Evolutionary conservation across 805 yeast species (phyloP), one percentile per base, ranked within the genome.

Genomic region (Yamadazyma phyllophila): DNA sequence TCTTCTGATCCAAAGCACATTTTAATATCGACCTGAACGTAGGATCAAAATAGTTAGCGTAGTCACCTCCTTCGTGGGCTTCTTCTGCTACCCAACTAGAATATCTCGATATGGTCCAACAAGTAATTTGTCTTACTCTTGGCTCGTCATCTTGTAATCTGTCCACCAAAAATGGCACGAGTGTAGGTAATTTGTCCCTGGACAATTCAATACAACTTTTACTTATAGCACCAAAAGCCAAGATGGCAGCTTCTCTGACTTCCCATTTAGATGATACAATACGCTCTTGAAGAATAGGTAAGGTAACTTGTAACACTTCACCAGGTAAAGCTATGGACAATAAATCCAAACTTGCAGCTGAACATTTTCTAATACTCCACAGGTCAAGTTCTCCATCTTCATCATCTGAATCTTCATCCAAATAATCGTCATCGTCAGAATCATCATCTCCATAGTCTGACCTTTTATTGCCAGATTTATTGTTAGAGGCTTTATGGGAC

Each of bases 171-270:
- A 83, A 90, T 31, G 96, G 96, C 29, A 92, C 82, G 39, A 94
- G 69, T 26, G 82, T 78, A 2, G 97, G 96, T 34, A 94, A 69
- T 55, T 86, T 86, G 34, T 80, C 81, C 15, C 82, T 66, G 4
- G 90, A 82, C 43, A 78, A 74, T 45, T 84, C 88, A 38, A 84
- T 71, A 54, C 96, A 90, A 52, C 96, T 95, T 55, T 85, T 91
- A 31, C 96, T 88, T 58, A 92, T 83, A 26, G 98, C 98, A 51
- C 99, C 99, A 59, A 94, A 77, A 1, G 98, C 97, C 39, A 94
- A 72, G 24, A 94, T 91, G 1, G 97, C 83, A 5, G 97, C 94
- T 63, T 94, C 99, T 48, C 97, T 78, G 7, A 87, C 79, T 17
- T 87, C 88, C 99, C 99, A 94, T 48, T 84, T 79, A 3, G 73